Base-by-base conservation (phyloP, 2,329 filamentous ascomycete genomes). In the Ophiostoma montium region DNA sequence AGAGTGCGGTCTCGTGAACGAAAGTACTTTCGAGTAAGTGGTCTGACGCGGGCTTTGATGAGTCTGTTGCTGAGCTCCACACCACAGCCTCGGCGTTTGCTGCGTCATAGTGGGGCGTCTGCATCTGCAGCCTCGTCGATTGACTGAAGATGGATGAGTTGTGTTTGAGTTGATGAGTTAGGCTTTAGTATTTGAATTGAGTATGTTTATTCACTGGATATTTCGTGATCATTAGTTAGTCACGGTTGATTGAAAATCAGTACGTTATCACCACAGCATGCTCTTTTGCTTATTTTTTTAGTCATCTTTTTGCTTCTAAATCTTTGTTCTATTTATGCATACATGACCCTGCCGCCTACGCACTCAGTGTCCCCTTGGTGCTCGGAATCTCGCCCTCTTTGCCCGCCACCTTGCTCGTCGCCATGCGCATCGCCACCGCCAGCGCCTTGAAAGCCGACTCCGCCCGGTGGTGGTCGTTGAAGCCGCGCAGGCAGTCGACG, bases 391-490 rank as follows among this genome's bases (percentile, higher is more conserved):
- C 92, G 3, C 87, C 88, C 67, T 94, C 88, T 63, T 84, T 82
- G 11, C 86, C 87, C 38, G 78, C 76, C 31, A 90, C 79, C 57
- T 79, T 75, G 46, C 76, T 75, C 45, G 82, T 90, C 10, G 92
- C 92, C 64, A 76, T 76, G 58, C 83, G 75, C 49, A 94, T 74
- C 8, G 92, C 92, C 41, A 95, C 80, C 0, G 92, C 92, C 57
- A 96, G 67, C 43, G 92, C 92, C 76, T 98, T 98, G 68, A 98
- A 95, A 15, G 90, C 92, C 63, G 85, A 92, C 76, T 96, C 92
- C 10, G 92, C 89, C 51, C 89, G 75, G 70, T 96, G 92, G 67
- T 96, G 92, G 67, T 96, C 92, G 67, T 96, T 98, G 54, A 84
- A 78, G 47, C 92, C 92, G 55, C 87, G 78, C 50, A 95, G 67